Conservation (phyloP, 176 grass and related monocot genomes). For the Zea mays region Zm-B73-REFERENCE-NAM-5.0 NC_050098.1:34244501-34245000, state of each 20-base stretch:
- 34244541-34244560: slow-evolving; percentile 29
- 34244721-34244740: slow-evolving; percentile 30
- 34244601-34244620: slow-evolving; percentile 22
- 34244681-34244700: slow-evolving; percentile 13
- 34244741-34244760: too few relatives aligned
- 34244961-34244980: too few relatives aligned
- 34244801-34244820: neutral
- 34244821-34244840: slow-evolving; percentile 44
- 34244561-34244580: slow-evolving; percentile 14
- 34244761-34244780: too few relatives aligned
- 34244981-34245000: too few relatives aligned
- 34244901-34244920: slow-evolving; percentile 1
- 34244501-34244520: slow-evolving; percentile 20
- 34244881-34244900: neutral
- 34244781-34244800: too few relatives aligned
- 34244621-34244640: slow-evolving; percentile 17
- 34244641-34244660: slow-evolving; percentile 30
- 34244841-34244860: slow-evolving; percentile 61
- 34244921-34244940: slow-evolving; percentile 35
- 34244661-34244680: neutral
- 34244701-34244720: slow-evolving; percentile 44
- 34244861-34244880: slow-evolving; percentile 12
- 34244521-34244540: slow-evolving; percentile 35
- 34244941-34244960: neutral
- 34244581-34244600: slow-evolving; percentile 20